These are phyloP conservation scores for Metschnikowia amazonensis DNA, from an alignment of 805 yeast genomes.

Conservation along the genomic window DNA sequence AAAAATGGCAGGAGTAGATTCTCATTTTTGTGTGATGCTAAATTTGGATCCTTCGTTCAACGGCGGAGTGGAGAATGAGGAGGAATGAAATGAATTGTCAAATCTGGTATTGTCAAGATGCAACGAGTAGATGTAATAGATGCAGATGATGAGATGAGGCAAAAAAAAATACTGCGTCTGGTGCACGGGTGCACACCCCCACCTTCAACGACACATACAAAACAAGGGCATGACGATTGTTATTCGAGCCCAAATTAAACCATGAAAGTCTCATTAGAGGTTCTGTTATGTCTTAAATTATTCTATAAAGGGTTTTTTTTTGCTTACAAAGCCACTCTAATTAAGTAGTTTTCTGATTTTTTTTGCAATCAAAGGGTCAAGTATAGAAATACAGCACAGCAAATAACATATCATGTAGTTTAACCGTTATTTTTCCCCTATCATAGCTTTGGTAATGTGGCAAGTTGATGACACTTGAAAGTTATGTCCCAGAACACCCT, in stretches of 20 bases:
- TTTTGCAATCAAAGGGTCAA: too few species aligned
- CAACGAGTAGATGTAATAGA: conserved; percentile 4
- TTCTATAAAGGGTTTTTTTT: too few species aligned
- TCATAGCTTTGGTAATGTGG: not conserved
- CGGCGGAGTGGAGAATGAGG: not conserved
- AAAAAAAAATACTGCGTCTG: conserved; percentile 11
- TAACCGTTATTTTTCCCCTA: too few species aligned
- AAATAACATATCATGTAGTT: too few species aligned
- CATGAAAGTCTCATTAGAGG: too few species aligned
- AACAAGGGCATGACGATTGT: too few species aligned
- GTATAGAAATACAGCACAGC: not conserved
- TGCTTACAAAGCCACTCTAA: too few species aligned
- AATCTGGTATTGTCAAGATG: conserved; percentile 1
- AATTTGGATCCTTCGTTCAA: not conserved
- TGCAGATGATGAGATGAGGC: conserved; percentile 16
- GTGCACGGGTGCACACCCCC: conserved; percentile 16
- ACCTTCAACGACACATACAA: not conserved
- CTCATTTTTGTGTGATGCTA: conserved; percentile 51
- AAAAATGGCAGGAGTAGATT: conserved; percentile 89
- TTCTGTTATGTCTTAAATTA: too few species aligned
- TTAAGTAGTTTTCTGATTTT: too few species aligned
- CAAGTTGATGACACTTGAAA: not conserved
- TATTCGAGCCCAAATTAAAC: too few species aligned
- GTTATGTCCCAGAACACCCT: not conserved
- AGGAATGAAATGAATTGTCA: conserved; percentile 7